Conservation (phyloP, 306 rosid genomes). For the Psophocarpus tetragonolobus region DNA sequence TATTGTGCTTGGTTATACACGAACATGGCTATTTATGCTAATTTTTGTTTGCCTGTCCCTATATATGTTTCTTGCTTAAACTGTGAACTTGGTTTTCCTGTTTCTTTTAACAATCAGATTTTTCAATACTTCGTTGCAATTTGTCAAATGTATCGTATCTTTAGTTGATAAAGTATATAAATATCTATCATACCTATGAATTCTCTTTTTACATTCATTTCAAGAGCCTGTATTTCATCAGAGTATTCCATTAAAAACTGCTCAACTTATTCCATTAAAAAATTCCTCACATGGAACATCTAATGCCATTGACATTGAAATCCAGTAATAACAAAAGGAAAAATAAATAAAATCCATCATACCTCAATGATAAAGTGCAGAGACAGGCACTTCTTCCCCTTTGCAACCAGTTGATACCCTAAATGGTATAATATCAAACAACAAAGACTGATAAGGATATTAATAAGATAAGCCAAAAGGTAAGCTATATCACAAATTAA, state of each 20-base stretch:
- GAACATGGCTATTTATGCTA: too few species aligned
- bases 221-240: too few species aligned
- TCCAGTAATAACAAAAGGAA: background rate
- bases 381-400: slow-evolving; percentile 63
- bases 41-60: too few species aligned
- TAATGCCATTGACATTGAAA: slow-evolving; percentile 2
- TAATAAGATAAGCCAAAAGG: background rate
- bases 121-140: too few species aligned
- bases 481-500: background rate
- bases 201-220: too few species aligned
- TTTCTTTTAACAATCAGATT: too few species aligned
- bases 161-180: too few species aligned
- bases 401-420: slow-evolving; percentile 88
- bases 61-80: too few species aligned
- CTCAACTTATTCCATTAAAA: background rate
- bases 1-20: too few species aligned
- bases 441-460: background rate
- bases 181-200: too few species aligned
- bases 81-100: too few species aligned
- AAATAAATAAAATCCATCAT: background rate
- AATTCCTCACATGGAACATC: background rate
- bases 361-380: slow-evolving; percentile 62
- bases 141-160: too few species aligned
- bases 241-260: background rate
- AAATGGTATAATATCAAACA: slow-evolving; percentile 13